A percentile compares a stretch with the other conserved stretches of the same genome.
Conservation (phyloP, 495 filamentous ascomycete genomes). For the Aspergillus wentii region DNA sequence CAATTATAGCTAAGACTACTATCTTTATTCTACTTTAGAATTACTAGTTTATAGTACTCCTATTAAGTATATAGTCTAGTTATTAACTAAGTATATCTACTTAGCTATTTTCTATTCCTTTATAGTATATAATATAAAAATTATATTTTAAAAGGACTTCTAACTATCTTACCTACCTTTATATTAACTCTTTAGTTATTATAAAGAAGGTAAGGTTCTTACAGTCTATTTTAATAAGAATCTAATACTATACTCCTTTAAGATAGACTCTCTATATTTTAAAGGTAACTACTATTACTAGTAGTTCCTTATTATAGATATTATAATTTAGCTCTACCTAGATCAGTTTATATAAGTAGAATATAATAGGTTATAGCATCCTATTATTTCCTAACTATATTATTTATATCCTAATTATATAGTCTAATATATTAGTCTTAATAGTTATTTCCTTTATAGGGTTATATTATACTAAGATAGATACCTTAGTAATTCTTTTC, state of each 20-base stretch:
- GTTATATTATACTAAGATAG: neutral
- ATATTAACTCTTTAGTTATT: slow-evolving; percentile 10
- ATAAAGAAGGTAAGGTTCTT: slow-evolving; percentile 16
- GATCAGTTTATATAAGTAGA: slow-evolving; percentile 1
- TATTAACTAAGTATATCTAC: slow-evolving; percentile 7
- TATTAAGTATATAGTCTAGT: slow-evolving; percentile 8
- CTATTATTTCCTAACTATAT: neutral
- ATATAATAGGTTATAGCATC: neutral
- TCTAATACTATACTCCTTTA: slow-evolving; percentile 4
- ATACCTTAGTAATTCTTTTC: neutral
- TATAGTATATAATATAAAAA: slow-evolving; percentile 11
- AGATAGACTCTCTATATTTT: slow-evolving; percentile 5
- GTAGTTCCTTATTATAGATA: slow-evolving; percentile 2
- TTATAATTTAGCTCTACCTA: slow-evolving; percentile 1
- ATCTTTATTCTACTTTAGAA: slow-evolving; percentile 7
- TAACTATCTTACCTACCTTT: slow-evolving; percentile 7
- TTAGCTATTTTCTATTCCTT: slow-evolving; percentile 10
- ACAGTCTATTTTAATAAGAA: slow-evolving; percentile 14
- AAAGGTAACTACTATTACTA: slow-evolving; percentile 3
- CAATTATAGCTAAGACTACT: slow-evolving; percentile 5
- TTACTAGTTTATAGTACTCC: slow-evolving; percentile 4
- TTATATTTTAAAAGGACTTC: slow-evolving; percentile 8
- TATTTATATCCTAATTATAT: neutral
- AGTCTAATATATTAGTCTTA: slow-evolving; percentile 1
- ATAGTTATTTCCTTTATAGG: neutral